These are phyloP conservation scores for Beauveria sp. DNA, from an alignment of 2,329 filamentous ascomycete species.

Conservation along the genomic window DNA sequence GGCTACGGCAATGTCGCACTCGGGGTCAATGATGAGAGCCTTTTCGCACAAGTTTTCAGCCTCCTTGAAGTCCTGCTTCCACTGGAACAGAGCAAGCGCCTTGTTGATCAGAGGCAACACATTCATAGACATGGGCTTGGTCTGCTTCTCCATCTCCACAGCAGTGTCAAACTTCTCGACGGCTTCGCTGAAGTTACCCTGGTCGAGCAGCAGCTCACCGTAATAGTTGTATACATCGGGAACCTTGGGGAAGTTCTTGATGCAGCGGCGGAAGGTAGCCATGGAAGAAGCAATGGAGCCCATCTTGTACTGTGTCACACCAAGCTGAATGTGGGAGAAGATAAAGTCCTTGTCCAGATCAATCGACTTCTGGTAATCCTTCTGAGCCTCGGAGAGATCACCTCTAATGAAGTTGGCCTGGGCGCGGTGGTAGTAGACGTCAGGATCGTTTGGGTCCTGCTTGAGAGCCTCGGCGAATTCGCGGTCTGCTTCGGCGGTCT, in stretches of 20 bases:
- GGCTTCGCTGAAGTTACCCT: slow-evolving; percentile 90
- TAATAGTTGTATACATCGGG: slow-evolving; percentile 99
- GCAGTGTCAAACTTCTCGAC: slow-evolving; percentile 97
- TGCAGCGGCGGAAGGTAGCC: slow-evolving; percentile 94
- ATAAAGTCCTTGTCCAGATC: slow-evolving; percentile 94
- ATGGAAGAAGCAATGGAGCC: slow-evolving; percentile 95
- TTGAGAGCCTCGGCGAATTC: slow-evolving; percentile 82
- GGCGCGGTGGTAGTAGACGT: slow-evolving; percentile 98
- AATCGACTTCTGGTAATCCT: slow-evolving; percentile 99
- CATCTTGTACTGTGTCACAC: slow-evolving; percentile 99
- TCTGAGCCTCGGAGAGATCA: slow-evolving; percentile 87
- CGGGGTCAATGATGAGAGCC: slow-evolving; percentile 93
- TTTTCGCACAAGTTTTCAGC: slow-evolving; percentile 96
- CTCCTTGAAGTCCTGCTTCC: slow-evolving; percentile 93
- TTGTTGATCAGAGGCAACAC: slow-evolving; percentile 98
- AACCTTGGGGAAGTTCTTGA: slow-evolving; percentile 96
- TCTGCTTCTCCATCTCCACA: slow-evolving; percentile 97
- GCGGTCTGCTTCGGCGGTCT: slow-evolving; percentile 75
- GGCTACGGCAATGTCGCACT: slow-evolving; percentile 96
- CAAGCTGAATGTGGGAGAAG: slow-evolving; percentile 98
- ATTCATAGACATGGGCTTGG: slow-evolving; percentile 92
- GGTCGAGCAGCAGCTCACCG: slow-evolving; percentile 91
- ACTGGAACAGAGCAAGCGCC: slow-evolving; percentile 92
- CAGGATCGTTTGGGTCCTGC: slow-evolving; percentile 82
- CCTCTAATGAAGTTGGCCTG: slow-evolving; percentile 97